Conservation (phyloP, 2,329 filamentous ascomycete species). For the Alternaria triticimaculans region DNA sequence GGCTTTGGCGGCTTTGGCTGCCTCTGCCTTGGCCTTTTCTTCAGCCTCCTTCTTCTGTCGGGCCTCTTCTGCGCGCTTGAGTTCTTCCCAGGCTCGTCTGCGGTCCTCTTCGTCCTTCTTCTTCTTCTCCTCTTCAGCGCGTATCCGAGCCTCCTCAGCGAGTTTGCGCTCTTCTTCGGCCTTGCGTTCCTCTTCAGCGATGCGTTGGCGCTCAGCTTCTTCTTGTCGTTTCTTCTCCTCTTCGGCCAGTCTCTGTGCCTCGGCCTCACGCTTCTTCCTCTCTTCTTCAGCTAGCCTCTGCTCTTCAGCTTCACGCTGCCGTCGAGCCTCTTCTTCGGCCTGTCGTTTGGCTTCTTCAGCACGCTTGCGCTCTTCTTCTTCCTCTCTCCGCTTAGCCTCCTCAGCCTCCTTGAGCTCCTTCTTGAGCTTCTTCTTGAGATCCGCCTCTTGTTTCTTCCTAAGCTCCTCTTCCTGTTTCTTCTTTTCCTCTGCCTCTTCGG, state of each 20-base stretch:
- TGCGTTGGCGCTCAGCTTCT: slow-evolving; percentile 63
- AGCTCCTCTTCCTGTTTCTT: not conserved
- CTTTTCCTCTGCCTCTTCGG: not conserved
- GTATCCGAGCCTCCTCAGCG: slow-evolving; percentile 49
- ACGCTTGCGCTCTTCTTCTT: slow-evolving; percentile 54
- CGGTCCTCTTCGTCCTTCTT: slow-evolving; percentile 54
- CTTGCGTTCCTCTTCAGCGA: slow-evolving; percentile 51
- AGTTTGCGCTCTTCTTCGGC: slow-evolving; percentile 47
- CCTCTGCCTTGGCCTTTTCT: slow-evolving; percentile 57
- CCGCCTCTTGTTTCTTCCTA: slow-evolving; percentile 18
- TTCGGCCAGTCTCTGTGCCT: slow-evolving; percentile 17
- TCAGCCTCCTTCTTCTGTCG: slow-evolving; percentile 41
- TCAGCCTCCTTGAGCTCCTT: slow-evolving; percentile 48
- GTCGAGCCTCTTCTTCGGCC: slow-evolving; percentile 32
- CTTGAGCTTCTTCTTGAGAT: slow-evolving; percentile 47
- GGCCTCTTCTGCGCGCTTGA: slow-evolving; percentile 46
- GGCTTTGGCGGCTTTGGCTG: slow-evolving; percentile 53
- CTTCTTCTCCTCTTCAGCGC: slow-evolving; percentile 55
- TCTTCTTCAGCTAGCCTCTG: slow-evolving; percentile 52
- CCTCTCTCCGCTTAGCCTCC: slow-evolving; percentile 63
- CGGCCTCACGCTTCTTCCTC: slow-evolving; percentile 65
- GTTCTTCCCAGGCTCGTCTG: slow-evolving; percentile 50
- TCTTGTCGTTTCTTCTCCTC: slow-evolving; percentile 44
- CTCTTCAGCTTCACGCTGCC: slow-evolving; percentile 55
- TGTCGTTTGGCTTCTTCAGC: slow-evolving; percentile 53